Conservation (phyloP, 352 stramenopile species). For the Blastocystis sp. region DNA sequence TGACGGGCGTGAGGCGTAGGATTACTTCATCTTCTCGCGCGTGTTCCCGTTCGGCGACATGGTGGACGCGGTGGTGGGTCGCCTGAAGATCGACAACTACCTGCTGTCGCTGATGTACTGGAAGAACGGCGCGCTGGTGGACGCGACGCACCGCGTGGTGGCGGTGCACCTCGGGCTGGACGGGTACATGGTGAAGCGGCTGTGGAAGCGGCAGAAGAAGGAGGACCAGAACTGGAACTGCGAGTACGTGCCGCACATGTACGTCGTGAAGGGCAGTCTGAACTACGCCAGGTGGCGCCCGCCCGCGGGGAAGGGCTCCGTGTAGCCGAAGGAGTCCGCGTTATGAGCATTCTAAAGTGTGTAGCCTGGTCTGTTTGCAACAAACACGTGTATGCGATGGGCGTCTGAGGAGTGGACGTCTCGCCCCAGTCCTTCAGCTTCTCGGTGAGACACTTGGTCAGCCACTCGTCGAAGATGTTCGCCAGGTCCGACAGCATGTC, state of each 20-base stretch:
- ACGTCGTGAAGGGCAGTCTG: constrained; percentile 4
- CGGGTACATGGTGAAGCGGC: constrained; percentile 34
- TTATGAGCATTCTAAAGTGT: not conserved
- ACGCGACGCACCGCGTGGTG: constrained; percentile 37
- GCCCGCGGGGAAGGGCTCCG: too few relatives aligned
- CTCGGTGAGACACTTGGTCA: constrained; percentile 2
- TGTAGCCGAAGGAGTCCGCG: not conserved
- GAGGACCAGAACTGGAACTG: constrained; percentile 26
- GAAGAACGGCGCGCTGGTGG: constrained; percentile 8
- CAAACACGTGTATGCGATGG: constrained; percentile 34
- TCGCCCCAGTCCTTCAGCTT: not conserved
- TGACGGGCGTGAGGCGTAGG: not conserved
- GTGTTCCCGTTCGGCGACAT: constrained; percentile 25
- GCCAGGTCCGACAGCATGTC: not conserved
- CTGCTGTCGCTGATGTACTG: constrained; percentile 44
- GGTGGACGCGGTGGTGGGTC: constrained; percentile 44
- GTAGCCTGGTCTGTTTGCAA: not conserved
- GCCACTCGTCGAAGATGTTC: constrained; percentile 35
- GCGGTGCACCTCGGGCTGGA: constrained; percentile 49
- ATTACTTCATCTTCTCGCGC: constrained; percentile 57
- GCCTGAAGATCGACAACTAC: constrained; percentile 59
- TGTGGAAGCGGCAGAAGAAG: not conserved
- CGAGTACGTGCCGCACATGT: constrained; percentile 29
- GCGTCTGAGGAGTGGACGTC: not conserved
- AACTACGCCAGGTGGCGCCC: constrained; percentile 33